A percentile compares a stretch with the other conserved stretches of the same genome.
Evolutionary conservation across 495 filamentous ascomycete genomes (phyloP).

Genomic region (Lasiosphaeris hirsuta): DNA sequence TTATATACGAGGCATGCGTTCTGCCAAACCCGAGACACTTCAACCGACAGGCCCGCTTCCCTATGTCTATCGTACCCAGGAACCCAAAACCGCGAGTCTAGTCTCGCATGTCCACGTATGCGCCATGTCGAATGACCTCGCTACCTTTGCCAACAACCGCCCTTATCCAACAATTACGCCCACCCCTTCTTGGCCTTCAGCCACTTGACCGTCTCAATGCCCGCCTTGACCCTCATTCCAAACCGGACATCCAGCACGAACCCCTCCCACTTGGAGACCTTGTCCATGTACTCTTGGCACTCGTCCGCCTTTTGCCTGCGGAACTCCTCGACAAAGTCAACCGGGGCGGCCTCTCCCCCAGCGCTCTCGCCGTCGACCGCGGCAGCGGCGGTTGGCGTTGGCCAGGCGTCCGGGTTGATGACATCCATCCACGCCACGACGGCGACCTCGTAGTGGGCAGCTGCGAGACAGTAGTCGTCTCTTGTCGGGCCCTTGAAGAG

Average conservation of each 20-base stretch:
- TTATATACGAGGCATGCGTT: no score
- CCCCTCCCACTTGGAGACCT: slow-evolving; percentile 76
- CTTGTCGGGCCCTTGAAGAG: slow-evolving; percentile 69
- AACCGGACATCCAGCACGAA: slow-evolving; percentile 86
- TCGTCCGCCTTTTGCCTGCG: slow-evolving; percentile 56
- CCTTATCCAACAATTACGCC: slow-evolving; percentile 11
- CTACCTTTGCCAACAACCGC: background rate
- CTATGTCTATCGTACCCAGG: no score
- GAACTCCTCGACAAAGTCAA: slow-evolving; percentile 37
- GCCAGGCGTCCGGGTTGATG: slow-evolving; percentile 28
- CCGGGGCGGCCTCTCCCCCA: background rate
- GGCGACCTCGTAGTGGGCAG: slow-evolving; percentile 87
- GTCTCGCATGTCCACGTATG: no score
- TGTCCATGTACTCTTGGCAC: slow-evolving; percentile 70
- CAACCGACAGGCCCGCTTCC: background rate
- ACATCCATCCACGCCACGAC: slow-evolving; percentile 72
- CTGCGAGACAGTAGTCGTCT: slow-evolving; percentile 79
- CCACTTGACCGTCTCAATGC: slow-evolving; percentile 70
- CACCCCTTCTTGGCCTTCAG: slow-evolving; percentile 49
- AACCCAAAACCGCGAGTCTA: no score
- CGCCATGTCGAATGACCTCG: background rate
- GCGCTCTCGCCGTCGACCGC: background rate
- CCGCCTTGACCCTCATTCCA: slow-evolving; percentile 79
- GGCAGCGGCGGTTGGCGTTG: background rate
- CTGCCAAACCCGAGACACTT: background rate